These are phyloP conservation scores for Dispira parvispora DNA, from an alignment of 192 early-diverging fungal species.

Conservation along the genomic window DNA sequence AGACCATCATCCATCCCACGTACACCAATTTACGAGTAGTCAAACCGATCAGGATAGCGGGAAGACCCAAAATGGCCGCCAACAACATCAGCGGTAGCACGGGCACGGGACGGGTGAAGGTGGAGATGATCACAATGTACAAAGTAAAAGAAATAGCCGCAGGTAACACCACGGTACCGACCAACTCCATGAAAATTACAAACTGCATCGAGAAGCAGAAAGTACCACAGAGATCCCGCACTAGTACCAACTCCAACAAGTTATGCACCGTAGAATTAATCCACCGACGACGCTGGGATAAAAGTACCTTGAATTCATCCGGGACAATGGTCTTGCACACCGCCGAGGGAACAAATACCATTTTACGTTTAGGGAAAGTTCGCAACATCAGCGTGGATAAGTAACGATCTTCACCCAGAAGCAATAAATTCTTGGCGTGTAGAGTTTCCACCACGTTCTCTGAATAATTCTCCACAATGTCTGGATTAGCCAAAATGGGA, in stretches of 20 bases:
- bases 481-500: constrained; percentile 67
- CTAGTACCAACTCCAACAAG: constrained; percentile 62
- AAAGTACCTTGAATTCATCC: constrained; percentile 61
- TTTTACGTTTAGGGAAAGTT: constrained; percentile 86
- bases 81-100: constrained; percentile 49
- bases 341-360: constrained; percentile 86
- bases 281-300: constrained; percentile 82
- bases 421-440: constrained; percentile 83
- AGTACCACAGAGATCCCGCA: constrained; percentile 72
- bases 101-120: constrained; percentile 31
- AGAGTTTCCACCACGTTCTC: constrained; percentile 75
- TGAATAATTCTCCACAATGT: constrained; percentile 71
- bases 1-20: constrained; percentile 73
- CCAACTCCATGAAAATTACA: constrained; percentile 85
- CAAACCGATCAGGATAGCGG: constrained; percentile 62
- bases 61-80: constrained; percentile 54
- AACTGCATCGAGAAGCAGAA: constrained; percentile 93
- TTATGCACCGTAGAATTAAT: constrained; percentile 94
- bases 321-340: constrained; percentile 88
- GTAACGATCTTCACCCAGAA: constrained; percentile 93
- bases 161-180: constrained; percentile 82
- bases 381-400: constrained; percentile 86
- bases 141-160: constrained; percentile 80
- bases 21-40: constrained; percentile 63
- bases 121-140: constrained; percentile 58